phyloP scores from a whole-genome alignment of 768 basidiomycete species.

The Leccinum truebloodii region DNA sequence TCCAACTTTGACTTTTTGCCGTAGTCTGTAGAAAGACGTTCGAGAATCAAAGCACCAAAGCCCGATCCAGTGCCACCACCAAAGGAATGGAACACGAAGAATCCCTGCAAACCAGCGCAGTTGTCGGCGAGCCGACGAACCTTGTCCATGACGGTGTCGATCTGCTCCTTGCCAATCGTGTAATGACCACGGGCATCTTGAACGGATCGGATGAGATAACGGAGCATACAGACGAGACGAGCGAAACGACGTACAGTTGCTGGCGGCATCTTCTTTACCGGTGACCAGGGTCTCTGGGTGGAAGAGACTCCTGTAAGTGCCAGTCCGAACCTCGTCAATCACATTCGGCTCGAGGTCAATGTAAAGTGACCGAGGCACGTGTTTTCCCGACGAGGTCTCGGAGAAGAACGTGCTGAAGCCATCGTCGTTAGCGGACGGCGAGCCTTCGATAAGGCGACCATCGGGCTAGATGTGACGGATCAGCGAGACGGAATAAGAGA shows the following conservation, averaged over 20 bases:
- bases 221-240: not conserved
- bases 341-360: constrained; percentile 97
- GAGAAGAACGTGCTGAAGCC: constrained; percentile 99
- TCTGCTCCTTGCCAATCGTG: constrained; percentile 97
- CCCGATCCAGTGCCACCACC: constrained; percentile 99
- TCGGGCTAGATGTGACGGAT: constrained; percentile 68
- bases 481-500: constrained; percentile 13
- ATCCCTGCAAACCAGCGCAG: constrained; percentile 95
- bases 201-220: constrained; percentile 6
- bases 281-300: constrained; percentile 98
- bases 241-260: constrained; percentile 74
- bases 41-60: constrained; percentile 94
- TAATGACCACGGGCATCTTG: constrained; percentile 97
- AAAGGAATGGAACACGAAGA: constrained; percentile 99
- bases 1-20: constrained; percentile 99
- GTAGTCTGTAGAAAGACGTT: constrained; percentile 94
- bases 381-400: constrained; percentile 94
- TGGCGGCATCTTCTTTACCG: constrained; percentile 99
- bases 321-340: constrained; percentile 95
- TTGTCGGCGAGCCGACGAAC: constrained; percentile 94
- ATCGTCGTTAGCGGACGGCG: constrained; percentile 73
- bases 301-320: constrained; percentile 95
- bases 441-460: constrained; percentile 82
- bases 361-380: constrained; percentile 97
- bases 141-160: constrained; percentile 95